Evolutionary conservation across 2,329 filamentous ascomycete genomes (phyloP), one percentile per base, ranked within the genome.

Genomic region (Coniochaeta sp.): DNA sequence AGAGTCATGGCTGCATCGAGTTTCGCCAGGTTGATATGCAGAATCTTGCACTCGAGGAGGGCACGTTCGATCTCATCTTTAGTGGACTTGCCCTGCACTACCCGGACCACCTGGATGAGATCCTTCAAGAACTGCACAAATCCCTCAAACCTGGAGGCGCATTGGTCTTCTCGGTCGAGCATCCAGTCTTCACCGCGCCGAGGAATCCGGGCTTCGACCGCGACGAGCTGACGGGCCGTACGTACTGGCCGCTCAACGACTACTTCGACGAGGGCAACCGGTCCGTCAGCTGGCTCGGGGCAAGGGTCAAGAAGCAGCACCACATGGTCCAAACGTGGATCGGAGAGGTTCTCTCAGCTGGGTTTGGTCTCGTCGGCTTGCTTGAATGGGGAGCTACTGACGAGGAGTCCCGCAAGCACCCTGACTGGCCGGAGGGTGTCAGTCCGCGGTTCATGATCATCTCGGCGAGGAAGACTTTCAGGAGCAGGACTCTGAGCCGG

Each of bases 111-210:
- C 63, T 76, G 5, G 56, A 58, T 2, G 56, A 36, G 34, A 36
- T 36, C 12, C 34, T 36, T 3, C 34, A 14, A 36, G 34, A 36
- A 36, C 11, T 59, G 24, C 60, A 77, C 9, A 62, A 73, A 5
- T 52, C 57, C 2, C 63, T 75, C 43, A 68, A 66, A 31, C 64
- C 67, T 2, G 67, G 66, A 1, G 69, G 34, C 34, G 70, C 9
- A 64, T 64, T 74, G 22, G 69, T 74, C 6, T 78, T 77, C 64
- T 76, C 74, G 0, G 68, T 77, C 24, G 77, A 79, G 63, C 77
- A 79, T 60, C 76, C 77, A 0, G 70, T 78, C 44, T 36, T 73
- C 62, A 76, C 74, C 6, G 72, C 74, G 14, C 74, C 74, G 31
- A 67, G 62, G 12, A 54, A 36, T 17, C 55, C 55, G 16, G 59